Evolutionary conservation across 164 flowering plant genomes (phyloP).

Genomic region (Chloranthus sessilifolius): DNA sequence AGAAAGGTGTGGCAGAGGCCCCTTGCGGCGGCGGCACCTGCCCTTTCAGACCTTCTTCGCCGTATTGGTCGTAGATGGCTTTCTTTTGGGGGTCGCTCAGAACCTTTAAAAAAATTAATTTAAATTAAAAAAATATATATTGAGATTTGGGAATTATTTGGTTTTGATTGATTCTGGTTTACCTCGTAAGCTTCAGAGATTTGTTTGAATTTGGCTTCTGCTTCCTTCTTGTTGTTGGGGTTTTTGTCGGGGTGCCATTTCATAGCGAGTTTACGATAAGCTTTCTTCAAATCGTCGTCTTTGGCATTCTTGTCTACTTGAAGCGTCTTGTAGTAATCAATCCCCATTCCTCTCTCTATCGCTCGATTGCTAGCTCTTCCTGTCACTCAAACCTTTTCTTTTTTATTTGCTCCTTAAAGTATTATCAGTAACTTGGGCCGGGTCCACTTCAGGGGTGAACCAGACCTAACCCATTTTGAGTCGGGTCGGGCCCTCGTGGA

Average conservation of each 20-base stretch:
- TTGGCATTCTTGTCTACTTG: constrained; percentile 68
- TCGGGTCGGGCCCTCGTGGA: no score
- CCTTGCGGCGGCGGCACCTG: constrained; percentile 66
- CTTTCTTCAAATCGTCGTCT: constrained; percentile 90
- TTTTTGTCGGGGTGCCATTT: constrained; percentile 95
- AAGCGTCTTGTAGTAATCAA: constrained; percentile 79
- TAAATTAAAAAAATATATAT: not conserved
- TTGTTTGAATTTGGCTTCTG: constrained; percentile 91
- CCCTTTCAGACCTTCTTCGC: constrained; percentile 87
- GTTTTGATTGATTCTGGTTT: no score
- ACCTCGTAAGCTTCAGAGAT: constrained; percentile 98
- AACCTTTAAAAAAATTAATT: constrained; percentile 41
- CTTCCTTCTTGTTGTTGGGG: constrained; percentile 84
- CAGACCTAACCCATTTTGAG: no score
- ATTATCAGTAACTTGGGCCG: no score
- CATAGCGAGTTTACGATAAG: constrained; percentile 90
- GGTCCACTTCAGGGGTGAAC: no score
- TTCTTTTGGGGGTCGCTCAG: constrained; percentile 86
- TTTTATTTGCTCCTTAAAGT: no score
- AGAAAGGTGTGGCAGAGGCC: constrained; percentile 28
- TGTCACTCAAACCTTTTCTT: no score
- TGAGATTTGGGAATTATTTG: not conserved
- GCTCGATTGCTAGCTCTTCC: not conserved
- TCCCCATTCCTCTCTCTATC: constrained; percentile 48
- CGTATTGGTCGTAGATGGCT: constrained; percentile 82